Evolutionary conservation across 306 rosid species (phyloP).

Genomic region (Begonia masoniana): DNA sequence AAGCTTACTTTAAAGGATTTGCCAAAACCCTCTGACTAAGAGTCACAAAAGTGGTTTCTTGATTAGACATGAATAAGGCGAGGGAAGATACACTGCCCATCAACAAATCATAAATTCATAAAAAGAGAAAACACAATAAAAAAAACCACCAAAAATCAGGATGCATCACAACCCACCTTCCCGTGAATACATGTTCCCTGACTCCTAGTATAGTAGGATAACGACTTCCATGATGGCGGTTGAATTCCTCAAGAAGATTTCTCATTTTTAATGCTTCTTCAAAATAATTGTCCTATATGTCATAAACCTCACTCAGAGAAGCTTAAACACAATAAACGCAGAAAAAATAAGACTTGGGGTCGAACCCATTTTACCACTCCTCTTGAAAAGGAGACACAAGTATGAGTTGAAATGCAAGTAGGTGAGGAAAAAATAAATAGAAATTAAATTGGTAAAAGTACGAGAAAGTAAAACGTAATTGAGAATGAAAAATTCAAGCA

Average conservation of each 20-base stretch:
- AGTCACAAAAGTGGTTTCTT: conserved; percentile 90
- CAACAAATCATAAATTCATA: not conserved
- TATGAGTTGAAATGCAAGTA: too few relatives aligned
- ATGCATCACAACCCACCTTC: conserved; percentile 39
- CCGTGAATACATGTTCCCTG: conserved; percentile 90
- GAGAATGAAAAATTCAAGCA: too few relatives aligned
- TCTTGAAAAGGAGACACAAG: too few relatives aligned
- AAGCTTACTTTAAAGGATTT: conserved; percentile 71
- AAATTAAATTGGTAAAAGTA: too few relatives aligned
- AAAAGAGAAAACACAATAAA: not conserved
- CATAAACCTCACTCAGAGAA: not conserved
- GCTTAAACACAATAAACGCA: too few relatives aligned
- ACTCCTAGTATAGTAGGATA: conserved; percentile 85
- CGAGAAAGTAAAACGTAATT: too few relatives aligned
- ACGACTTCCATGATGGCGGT: conserved; percentile 64
- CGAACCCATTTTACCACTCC: too few relatives aligned
- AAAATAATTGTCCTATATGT: conserved; percentile 38
- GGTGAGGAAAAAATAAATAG: too few relatives aligned
- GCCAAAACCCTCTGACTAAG: conserved; percentile 93
- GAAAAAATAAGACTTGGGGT: too few relatives aligned
- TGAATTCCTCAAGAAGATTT: conserved; percentile 90
- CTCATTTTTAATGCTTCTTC: conserved; percentile 86
- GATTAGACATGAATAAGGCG: conserved; percentile 85
- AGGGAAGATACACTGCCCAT: conserved; percentile 82
- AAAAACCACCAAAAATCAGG: not conserved